These are phyloP conservation scores for Tagetes patula DNA, from an alignment of 129 eudicot genomes.

Conservation along the genomic window DNA sequence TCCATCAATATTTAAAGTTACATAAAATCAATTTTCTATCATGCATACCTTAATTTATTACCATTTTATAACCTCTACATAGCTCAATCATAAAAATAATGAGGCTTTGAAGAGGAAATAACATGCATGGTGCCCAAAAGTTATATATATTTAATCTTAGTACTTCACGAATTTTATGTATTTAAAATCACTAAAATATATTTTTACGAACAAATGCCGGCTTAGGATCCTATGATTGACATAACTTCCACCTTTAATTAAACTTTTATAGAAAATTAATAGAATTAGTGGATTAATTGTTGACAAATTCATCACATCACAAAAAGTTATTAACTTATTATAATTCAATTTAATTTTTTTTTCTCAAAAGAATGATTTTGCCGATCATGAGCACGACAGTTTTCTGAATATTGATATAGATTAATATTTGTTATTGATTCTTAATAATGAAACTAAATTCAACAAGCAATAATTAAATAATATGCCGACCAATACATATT, in stretches of 20 bases:
- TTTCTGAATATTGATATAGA: not conserved
- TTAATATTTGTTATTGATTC: not conserved
- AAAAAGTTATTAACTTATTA: not conserved
- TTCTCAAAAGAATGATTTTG: not conserved
- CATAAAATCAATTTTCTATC: not conserved
- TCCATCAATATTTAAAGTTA: too few species aligned
- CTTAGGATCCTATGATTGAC: constrained; percentile 5
- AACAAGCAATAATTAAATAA: not conserved
- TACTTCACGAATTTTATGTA: not conserved
- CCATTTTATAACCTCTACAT: not conserved
- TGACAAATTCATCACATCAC: constrained; percentile 6
- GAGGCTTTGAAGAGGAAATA: not conserved
- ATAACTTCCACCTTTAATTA: constrained; percentile 6
- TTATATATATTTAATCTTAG: not conserved
- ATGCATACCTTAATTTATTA: too few species aligned
- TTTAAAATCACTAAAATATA: not conserved
- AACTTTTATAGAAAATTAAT: not conserved
- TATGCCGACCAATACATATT: not conserved
- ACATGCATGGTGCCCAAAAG: not conserved
- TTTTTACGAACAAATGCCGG: not conserved
- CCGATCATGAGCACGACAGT: constrained; percentile 8
- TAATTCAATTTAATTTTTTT: not conserved
- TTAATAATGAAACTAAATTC: not conserved
- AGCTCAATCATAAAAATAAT: not conserved
- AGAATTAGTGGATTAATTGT: constrained; percentile 2